Evolutionary conservation across 306 rosid species (phyloP), one percentile per base, ranked within the genome.

Genomic region (Pyrus betulifolia): DNA sequence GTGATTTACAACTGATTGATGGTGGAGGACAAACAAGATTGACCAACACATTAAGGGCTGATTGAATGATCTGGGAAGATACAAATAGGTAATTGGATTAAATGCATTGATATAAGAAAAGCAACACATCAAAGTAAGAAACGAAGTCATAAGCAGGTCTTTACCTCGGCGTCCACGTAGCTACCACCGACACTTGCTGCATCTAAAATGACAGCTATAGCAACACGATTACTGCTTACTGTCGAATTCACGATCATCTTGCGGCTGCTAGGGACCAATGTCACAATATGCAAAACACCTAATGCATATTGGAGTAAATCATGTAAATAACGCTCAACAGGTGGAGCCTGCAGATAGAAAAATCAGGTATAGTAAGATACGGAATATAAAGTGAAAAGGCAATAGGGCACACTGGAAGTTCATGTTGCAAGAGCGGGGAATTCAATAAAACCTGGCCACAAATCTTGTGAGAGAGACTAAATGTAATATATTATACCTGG

Each of bases 11-110:
- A 83, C 99, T 92, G 86, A 96, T 91, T 74, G 99, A 93, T 76
- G 99, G 99, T 40, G 99, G 98, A 64, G 99, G 98, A 58, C 99
- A 96, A 65, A 92, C 99, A 71, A 96, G 98, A 79, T 96, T 96
- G 83, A 91, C 96, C 63, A 96, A 80, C 79, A 96, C 98, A 86
- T 90, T 92, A 70, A 96, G 72, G 42, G 99, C 98, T 4, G 99
- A 96, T 69, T 93, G 99, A 80, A 92, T 96, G 79, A 96, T 96
- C 99, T 96, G 97, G 79, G 83, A 77, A 88, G 51, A 65, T 59
- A 81, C 70, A 82, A 74, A 70, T 3, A 27, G 69, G 70, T 73
- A 46, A 65, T 40, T n/a, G 21, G 21, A 38, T 27, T 11, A 13
- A 70, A 33, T 22, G 58, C 63, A 49, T 21, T 57, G 21, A 70